phyloP scores from a whole-genome alignment of 306 rosid species.

The Castanea sativa region DNA sequence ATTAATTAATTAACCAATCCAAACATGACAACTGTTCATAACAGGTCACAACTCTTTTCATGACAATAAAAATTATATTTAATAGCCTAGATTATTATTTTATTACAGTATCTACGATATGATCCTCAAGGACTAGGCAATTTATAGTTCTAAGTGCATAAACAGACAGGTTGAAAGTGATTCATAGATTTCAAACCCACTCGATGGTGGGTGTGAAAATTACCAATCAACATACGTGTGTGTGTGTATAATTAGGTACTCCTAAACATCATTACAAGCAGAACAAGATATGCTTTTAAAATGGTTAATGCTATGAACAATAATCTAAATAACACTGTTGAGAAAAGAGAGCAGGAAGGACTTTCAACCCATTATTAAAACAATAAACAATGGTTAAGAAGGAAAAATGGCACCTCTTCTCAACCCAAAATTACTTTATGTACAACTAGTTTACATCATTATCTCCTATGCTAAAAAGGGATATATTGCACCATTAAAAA shows the following conservation, averaged over 20 bases:
- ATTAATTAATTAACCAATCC: neutral
- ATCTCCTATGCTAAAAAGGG: neutral
- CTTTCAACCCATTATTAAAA: neutral
- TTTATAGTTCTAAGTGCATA: neutral
- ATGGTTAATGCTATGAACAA: constrained; percentile 1
- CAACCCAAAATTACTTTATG: constrained; percentile 23
- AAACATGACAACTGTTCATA: neutral
- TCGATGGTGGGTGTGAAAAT: neutral
- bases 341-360: neutral
- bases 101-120: neutral
- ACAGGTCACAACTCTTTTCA: neutral
- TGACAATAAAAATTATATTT: neutral
- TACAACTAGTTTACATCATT: constrained; percentile 5
- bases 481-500: constrained; percentile 9
- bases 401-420: constrained; percentile 58
- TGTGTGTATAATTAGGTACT: neutral
- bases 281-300: neutral
- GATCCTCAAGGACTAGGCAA: neutral
- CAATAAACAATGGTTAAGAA: constrained; percentile 32
- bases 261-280: neutral
- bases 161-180: neutral
- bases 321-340: neutral
- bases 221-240: neutral
- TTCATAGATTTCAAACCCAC: neutral
- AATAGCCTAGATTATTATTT: neutral